A percentile compares a stretch with the other conserved stretches of the same genome.
phyloP scores from a whole-genome alignment of 129 eudicot species.

The Dittrichia graveolens region DNA sequence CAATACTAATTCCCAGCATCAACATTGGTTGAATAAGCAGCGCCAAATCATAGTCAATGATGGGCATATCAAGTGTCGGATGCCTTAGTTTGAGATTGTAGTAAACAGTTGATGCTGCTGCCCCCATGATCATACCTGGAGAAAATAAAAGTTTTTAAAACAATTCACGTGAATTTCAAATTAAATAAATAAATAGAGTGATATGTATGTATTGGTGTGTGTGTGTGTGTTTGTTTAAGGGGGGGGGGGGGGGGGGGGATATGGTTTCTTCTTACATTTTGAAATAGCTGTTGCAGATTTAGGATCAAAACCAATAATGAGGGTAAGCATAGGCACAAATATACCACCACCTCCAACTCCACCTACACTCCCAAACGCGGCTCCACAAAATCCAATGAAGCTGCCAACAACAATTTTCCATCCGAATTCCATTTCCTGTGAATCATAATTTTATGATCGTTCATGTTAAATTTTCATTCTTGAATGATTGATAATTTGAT shows the following conservation, averaged over 20 bases:
- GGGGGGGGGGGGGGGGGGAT: background rate
- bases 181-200: background rate
- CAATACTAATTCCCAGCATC: constrained; percentile 90
- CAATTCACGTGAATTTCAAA: background rate
- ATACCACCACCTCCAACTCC: constrained; percentile 98
- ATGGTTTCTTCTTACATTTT: constrained; percentile 59
- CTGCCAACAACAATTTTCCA: constrained; percentile 78
- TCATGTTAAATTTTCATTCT: constrained; percentile 9
- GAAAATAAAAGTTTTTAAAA: background rate
- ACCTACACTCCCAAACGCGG: constrained; percentile 97
- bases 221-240: too few relatives aligned
- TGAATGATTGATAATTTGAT: background rate
- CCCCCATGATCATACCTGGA: constrained; percentile 97
- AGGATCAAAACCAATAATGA: constrained; percentile 88
- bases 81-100: constrained; percentile 82
- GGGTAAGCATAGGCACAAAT: constrained; percentile 87
- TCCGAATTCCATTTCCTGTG: constrained; percentile 75
- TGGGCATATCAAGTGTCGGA: constrained; percentile 95
- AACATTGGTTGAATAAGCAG: constrained; percentile 96
- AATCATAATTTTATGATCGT: constrained; percentile 13
- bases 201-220: background rate
- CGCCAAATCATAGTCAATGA: constrained; percentile 91
- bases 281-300: constrained; percentile 96
- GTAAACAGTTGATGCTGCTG: constrained; percentile 80
- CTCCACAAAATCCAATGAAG: constrained; percentile 87